Evolutionary conservation across 352 stramenopile genomes (phyloP), one percentile per base, ranked within the genome.

Genomic region (Peronospora tabacina): DNA sequence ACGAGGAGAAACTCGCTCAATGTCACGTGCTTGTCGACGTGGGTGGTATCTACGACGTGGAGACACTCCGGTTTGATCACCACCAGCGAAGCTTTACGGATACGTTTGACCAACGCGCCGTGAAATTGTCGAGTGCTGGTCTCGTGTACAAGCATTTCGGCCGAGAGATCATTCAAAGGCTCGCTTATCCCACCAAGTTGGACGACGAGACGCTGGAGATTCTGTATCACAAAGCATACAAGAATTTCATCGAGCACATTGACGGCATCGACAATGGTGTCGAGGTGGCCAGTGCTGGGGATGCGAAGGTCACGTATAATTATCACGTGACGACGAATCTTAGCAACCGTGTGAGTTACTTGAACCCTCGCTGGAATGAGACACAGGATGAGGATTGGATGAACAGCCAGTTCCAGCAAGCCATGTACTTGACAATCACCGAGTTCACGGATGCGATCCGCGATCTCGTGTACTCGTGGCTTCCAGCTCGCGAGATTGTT

Each of bases 231-330:
- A 95, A 97, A 70, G 81, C 97, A 15, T 98, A 98, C 78, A 87
- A 97, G 65, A 90, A 79, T 44, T 97, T 99, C 40, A 86, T 99
- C 24, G 95, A 99, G 77, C 90, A 97, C 53, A 94, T 99, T 46
- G 96, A 99, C 71, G 96, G 91, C 30, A 98, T 99, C 55, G 96
- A 99, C 78, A 99, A 98, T 49, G 96, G 96, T 45, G 89, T 99
- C 2, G 92, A 98, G 55, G 63, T 87, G 35, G 64, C 63, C 28
- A 69, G 41, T 28, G 66, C 57, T 4, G 70, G 60, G 0, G 63
- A 55, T 33, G 52, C 42, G 7, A 66, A 59, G 20, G 20, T 66
- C 33, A 66, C 70, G 26, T 66, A 84, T 49, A 91, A 88, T 51
- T 94, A 94, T 61, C 52, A 68, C 26, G 64, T 94, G 41, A 79